These are phyloP conservation scores for Tetracladium maxilliforme DNA, from an alignment of 2,329 filamentous ascomycete genomes.

Conservation along the genomic window DNA sequence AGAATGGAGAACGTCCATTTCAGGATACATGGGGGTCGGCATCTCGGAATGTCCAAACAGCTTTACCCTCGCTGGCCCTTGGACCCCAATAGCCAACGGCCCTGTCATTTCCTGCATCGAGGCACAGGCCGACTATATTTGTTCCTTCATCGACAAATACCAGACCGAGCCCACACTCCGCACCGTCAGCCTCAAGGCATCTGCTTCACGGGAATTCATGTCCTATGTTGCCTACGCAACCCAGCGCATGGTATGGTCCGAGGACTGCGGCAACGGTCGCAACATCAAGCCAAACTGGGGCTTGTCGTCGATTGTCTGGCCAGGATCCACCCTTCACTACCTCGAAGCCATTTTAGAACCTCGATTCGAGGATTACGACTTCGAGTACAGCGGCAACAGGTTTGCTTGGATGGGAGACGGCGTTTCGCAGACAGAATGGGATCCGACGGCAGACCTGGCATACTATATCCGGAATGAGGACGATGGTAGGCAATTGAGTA, in stretches of 20 bases:
- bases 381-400: conserved; percentile 1
- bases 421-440: no score
- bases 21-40: no score
- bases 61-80: conserved; percentile 1
- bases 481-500: no score
- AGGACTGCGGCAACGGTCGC: no score
- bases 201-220: conserved; percentile 1
- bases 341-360: conserved; percentile 1
- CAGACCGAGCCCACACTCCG: conserved; percentile 1
- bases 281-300: no score
- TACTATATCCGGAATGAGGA: no score
- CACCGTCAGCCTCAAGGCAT: background rate
- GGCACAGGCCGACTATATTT: conserved; percentile 1
- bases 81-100: conserved; percentile 1
- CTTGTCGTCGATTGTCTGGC: conserved; percentile 1
- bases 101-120: conserved; percentile 1
- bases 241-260: conserved; percentile 2
- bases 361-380: conserved; percentile 1
- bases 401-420: no score
- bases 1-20: no score
- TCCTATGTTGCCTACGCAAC: background rate
- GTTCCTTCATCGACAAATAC: conserved; percentile 1
- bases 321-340: conserved; percentile 1
- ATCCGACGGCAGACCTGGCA: no score
- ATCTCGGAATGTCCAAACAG: no score